A percentile compares a stretch with the other conserved stretches of the same genome.
phyloP scores from a whole-genome alignment of 805 yeast species.

The Wickerhamomyces sydowiorum region DNA sequence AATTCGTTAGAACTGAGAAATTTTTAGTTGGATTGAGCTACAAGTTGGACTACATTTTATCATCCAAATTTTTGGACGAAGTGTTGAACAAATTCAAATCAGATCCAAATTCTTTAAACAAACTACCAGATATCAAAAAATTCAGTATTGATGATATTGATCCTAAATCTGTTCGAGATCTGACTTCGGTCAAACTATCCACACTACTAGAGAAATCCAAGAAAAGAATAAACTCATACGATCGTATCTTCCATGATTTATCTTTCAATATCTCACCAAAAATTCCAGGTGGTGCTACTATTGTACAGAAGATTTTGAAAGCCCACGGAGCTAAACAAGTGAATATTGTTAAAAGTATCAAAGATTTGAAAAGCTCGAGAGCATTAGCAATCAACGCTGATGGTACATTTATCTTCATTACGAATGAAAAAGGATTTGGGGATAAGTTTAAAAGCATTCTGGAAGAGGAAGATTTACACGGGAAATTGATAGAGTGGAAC shows the following conservation, averaged over 20 bases:
- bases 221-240: slow-evolving; percentile 8
- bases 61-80: slow-evolving; percentile 48
- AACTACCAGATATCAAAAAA: slow-evolving; percentile 19
- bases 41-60: slow-evolving; percentile 41
- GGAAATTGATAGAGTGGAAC: slow-evolving; percentile 52
- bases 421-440: slow-evolving; percentile 27
- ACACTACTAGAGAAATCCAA: slow-evolving; percentile 10
- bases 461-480: slow-evolving; percentile 11
- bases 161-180: slow-evolving; percentile 26
- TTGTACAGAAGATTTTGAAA: slow-evolving; percentile 48
- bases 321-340: slow-evolving; percentile 49
- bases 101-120: slow-evolving; percentile 11
- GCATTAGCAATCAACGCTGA: slow-evolving; percentile 10
- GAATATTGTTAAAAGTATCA: slow-evolving; percentile 21
- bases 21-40: slow-evolving; percentile 66
- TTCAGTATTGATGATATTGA: slow-evolving; percentile 30
- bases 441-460: slow-evolving; percentile 24
- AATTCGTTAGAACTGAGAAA: slow-evolving; percentile 79
- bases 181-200: slow-evolving; percentile 21
- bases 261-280: slow-evolving; percentile 49
- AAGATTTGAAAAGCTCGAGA: slow-evolving; percentile 18
- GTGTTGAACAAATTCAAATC: slow-evolving; percentile 29
- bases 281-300: slow-evolving; percentile 54
- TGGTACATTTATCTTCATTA: slow-evolving; percentile 23
- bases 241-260: slow-evolving; percentile 40